Evolutionary conservation across 2,329 filamentous ascomycete species (phyloP).

Genomic region (Neofusicoccum sp.): DNA sequence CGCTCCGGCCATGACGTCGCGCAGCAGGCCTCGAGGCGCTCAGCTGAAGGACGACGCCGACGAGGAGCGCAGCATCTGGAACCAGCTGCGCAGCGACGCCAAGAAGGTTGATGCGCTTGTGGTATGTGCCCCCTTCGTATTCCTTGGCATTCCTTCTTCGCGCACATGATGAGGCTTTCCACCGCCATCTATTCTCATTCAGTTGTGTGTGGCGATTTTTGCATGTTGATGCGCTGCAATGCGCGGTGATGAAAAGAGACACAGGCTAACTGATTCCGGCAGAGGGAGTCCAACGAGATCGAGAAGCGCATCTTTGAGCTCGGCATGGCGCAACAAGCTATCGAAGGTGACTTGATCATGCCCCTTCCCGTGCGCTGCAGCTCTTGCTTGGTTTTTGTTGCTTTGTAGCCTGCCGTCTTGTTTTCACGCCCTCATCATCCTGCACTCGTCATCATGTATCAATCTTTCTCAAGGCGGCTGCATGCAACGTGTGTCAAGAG

Average conservation of each 20-base stretch:
- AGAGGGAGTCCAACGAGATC: conserved; percentile 21
- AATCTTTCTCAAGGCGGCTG: background rate
- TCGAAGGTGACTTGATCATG: conserved; percentile 8
- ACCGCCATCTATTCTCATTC: too few species aligned
- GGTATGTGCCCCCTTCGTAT: conserved; percentile 38
- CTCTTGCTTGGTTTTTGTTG: background rate
- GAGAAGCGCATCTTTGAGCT: conserved; percentile 22
- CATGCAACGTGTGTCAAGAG: background rate
- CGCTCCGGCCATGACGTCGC: conserved; percentile 44
- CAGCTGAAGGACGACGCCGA: conserved; percentile 53
- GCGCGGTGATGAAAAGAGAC: too few species aligned
- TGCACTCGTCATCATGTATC: too few species aligned
- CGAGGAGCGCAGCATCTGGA: conserved; percentile 54
- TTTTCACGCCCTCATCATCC: background rate
- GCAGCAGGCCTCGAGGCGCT: conserved; percentile 46
- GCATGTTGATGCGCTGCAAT: too few species aligned
- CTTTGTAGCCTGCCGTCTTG: background rate
- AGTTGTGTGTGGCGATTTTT: too few species aligned
- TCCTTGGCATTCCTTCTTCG: background rate
- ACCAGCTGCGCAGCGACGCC: conserved; percentile 49
- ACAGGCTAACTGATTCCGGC: background rate
- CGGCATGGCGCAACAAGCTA: conserved; percentile 15
- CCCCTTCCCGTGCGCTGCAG: background rate
- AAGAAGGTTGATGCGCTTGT: conserved; percentile 50
- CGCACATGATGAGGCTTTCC: background rate